Evolutionary conservation across 768 basidiomycete species (phyloP), one percentile per base, ranked within the genome.

Genomic region (Mycena galericulata): DNA sequence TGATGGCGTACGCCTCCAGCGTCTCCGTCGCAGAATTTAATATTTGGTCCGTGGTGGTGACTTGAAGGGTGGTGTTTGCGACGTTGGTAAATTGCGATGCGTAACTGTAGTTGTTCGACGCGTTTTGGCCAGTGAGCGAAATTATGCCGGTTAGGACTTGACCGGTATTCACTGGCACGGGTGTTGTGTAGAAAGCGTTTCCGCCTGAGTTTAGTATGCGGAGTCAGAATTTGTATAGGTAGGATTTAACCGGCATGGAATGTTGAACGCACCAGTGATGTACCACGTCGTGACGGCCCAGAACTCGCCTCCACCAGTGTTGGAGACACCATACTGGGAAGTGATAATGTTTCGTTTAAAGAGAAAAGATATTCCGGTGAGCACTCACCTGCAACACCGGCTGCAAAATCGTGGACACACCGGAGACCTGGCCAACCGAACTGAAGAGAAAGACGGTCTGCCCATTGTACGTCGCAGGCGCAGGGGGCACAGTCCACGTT

Each of bases 381-480:
- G 27, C 18, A 38, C 56, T 4, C 7, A 69, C 56, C 43, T 67
- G 65, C 34, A 71, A 24, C 22, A 64, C 69, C 18, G 69, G 65
- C 54, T 71, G 65, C 34, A 67, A 14, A 30, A 70, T 61, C 18
- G 20, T 64, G 43, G n/a, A n/a, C n/a, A 45, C 51, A 26, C 40
- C 30, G 15, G 17, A 41, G 2, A 22, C 58, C 9, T 51, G 60
- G n/a, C 63, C 53, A 12, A 68, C 58, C 2, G 61, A 56, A 41
- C 67, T 67, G 65, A 67, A 71, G 22, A 70, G 57, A 34, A 71
- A 71, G 27, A 67, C 29, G 0, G 70, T 71, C 66, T 71, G 70
- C 6, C 60, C 65, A 36, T 71, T 20, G 27, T 71, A 34, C 6
- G 65, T 47, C 26, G 46, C 61, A 12, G 70, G 70, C 4, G 67